Base-by-base conservation (phyloP, 345 rosid species). In the Clausena lansium region DNA sequence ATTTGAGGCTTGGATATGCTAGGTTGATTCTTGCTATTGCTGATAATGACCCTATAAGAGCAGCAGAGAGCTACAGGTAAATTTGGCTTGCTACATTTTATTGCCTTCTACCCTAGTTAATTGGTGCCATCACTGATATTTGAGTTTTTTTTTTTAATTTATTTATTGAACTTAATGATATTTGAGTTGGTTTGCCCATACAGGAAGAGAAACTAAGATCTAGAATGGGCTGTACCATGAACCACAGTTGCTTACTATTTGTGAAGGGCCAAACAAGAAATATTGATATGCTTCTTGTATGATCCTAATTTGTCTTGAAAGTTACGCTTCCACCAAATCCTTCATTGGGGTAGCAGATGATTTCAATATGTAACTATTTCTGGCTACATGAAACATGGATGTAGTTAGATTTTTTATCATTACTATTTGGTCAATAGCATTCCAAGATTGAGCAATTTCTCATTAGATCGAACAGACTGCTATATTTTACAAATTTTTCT, bases 11-110 rank as follows among this genome's bases (percentile, higher is more conserved):
- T 83, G 97, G 95, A 60, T 92, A 89, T 85, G 99, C 98, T 33
- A 89, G 87, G 83, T 85, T 96, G 87, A 86, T 94, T 75, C 85
- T 96, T 83, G 98, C 97, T 65, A 92, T 96, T 76, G 94, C 97
- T 67, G 92, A 90, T 87, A 83, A 81, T 82, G 92, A 94, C 45
- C 84, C 87, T 60, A 54, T 86, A 59, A 83, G 78, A 81, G 93
- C 91, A 73, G 76, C 80, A 70, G 89, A 92, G 83, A 91, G 98
- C 92, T 92, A 81, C 83, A 84, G 95, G 97, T 96, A 88, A 78
- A 25, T 77, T 64, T 70, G 32, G 24, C 62, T 28, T 32, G 41
- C 32, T 39, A 36, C 19, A 36, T 68, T 73, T 65, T 11, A 28
- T 63, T 76, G 62, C 57, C 71, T 45, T 10, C 28, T 78, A 33